Conservation (phyloP, 1,284 basidiomycete genomes). For the Takashimella koratensis region DNA sequence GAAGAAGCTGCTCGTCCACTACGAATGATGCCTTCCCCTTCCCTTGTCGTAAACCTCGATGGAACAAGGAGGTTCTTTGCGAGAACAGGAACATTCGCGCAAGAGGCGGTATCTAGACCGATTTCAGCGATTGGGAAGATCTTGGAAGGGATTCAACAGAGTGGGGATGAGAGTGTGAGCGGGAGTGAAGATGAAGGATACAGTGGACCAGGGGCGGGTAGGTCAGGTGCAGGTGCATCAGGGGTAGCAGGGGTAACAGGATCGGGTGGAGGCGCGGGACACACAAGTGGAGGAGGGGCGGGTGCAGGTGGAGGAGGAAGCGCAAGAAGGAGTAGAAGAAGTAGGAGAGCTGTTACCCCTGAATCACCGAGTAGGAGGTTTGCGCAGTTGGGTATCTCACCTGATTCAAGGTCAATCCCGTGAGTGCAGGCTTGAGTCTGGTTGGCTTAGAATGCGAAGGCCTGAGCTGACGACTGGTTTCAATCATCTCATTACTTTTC, state of each 20-base stretch:
- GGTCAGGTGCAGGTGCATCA: neutral
- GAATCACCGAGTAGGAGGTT: slow-evolving; percentile 12
- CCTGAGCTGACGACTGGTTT: neutral
- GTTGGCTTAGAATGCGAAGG: neutral
- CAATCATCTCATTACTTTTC: neutral
- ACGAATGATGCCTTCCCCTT: slow-evolving; percentile 35
- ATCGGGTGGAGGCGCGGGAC: neutral
- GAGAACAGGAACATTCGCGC: slow-evolving; percentile 68
- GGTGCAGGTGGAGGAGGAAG: neutral
- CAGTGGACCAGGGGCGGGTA: slow-evolving; percentile 12
- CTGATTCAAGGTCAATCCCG: neutral
- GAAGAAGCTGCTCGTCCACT: slow-evolving; percentile 81
- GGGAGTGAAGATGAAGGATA: slow-evolving; percentile 28
- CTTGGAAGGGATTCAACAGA: slow-evolving; percentile 59
- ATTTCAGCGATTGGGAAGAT: slow-evolving; percentile 81
- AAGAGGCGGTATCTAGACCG: slow-evolving; percentile 72
- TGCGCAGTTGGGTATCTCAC: slow-evolving; percentile 17
- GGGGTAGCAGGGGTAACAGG: neutral
- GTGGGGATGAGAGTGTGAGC: slow-evolving; percentile 21
- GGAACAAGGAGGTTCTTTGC: slow-evolving; percentile 71
- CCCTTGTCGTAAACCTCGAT: slow-evolving; percentile 58
- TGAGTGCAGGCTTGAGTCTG: too few species aligned
- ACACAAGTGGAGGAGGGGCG: neutral
- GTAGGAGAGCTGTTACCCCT: neutral
- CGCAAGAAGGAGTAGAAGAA: neutral